Conservation (phyloP, 2,329 filamentous ascomycete genomes). For the Claviceps humidiphila region DNA sequence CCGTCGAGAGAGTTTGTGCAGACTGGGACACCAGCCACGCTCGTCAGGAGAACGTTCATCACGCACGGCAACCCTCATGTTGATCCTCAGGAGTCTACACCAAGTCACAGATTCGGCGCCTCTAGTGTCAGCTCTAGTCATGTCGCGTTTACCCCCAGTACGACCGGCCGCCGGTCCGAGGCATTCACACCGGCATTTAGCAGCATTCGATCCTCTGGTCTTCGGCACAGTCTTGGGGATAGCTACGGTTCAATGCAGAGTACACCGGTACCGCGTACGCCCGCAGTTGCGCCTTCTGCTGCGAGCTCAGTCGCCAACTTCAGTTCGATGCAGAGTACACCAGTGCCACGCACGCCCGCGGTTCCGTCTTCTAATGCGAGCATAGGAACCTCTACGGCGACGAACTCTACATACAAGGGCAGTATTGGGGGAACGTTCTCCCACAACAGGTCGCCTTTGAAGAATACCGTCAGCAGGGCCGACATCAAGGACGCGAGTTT, state of each 20-base stretch:
- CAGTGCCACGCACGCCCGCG: constrained; percentile 9
- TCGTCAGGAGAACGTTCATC: constrained; percentile 63
- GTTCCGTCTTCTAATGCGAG: constrained; percentile 12
- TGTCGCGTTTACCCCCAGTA: constrained; percentile 13
- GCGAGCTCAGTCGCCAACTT: constrained; percentile 6
- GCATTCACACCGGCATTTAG: constrained; percentile 17
- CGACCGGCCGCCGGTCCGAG: constrained; percentile 15
- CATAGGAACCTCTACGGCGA: constrained; percentile 11
- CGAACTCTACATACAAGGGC: constrained; percentile 42
- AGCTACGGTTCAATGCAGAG: constrained; percentile 11
- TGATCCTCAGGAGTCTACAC: constrained; percentile 44
- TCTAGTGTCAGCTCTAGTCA: constrained; percentile 11
- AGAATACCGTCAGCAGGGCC: constrained; percentile 57
- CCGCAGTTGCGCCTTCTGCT: constrained; percentile 14
- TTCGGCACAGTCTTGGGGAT: constrained; percentile 23
- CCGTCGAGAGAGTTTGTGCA: constrained; percentile 31
- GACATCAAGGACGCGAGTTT: constrained; percentile 33
- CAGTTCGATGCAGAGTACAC: background rate
- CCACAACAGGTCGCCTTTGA: constrained; percentile 70
- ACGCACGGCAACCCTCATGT: constrained; percentile 73
- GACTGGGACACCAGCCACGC: constrained; percentile 40
- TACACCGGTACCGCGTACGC: constrained; percentile 4
- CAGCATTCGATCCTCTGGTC: constrained; percentile 15
- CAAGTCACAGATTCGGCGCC: constrained; percentile 11
- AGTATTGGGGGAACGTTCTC: constrained; percentile 61